Percentiles rank a stretch among this genome's conserved stretches.
Evolutionary conservation across 306 rosid species (phyloP).

Genomic region (Biancaea sappan): DNA sequence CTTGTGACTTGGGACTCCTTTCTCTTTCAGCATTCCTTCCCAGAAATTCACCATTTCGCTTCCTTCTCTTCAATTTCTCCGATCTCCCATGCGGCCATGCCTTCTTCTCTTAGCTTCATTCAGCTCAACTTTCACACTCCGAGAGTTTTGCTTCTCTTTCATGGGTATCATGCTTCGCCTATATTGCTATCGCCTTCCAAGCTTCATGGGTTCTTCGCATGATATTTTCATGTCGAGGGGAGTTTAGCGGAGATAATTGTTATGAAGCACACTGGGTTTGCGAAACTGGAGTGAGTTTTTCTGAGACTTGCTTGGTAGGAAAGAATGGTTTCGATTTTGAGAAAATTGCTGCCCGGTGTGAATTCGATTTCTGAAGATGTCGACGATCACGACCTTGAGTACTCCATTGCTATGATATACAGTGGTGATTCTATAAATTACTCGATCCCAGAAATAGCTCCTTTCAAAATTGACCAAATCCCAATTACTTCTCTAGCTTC

Average conservation of each 20-base stretch:
- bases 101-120: no score
- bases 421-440: constrained; percentile 57
- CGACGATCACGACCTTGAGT: constrained; percentile 47
- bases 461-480: constrained; percentile 54
- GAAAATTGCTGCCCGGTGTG: constrained; percentile 39
- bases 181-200: background rate
- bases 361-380: constrained; percentile 35
- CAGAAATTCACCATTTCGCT: background rate
- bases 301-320: background rate
- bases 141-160: background rate
- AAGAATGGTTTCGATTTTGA: constrained; percentile 56
- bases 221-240: background rate
- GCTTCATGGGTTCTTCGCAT: constrained; percentile 4
- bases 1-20: background rate
- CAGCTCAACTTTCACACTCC: background rate
- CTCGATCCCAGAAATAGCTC: constrained; percentile 57
- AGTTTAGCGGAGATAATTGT: background rate
- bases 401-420: constrained; percentile 70
- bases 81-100: background rate
- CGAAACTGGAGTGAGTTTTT: background rate
- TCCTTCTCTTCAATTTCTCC: background rate
- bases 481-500: constrained; percentile 57
- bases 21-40: background rate
- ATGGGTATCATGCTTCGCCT: no score
- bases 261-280: background rate